Evolutionary conservation across 768 basidiomycete genomes (phyloP), one percentile per base, ranked within the genome.

Genomic region (Steccherinum ochraceum): DNA sequence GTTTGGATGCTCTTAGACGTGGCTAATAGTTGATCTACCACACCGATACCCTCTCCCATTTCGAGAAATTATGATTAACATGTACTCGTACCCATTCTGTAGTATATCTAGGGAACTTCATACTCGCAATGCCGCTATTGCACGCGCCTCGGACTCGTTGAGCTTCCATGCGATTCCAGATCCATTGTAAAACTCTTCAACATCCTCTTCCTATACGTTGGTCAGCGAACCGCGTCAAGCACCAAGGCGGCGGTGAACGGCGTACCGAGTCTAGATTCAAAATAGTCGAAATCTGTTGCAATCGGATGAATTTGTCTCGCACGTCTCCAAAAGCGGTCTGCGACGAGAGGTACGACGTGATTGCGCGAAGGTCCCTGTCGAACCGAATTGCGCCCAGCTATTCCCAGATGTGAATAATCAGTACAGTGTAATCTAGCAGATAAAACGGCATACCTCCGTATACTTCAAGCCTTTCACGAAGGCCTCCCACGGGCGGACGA

Each of bases 401-500:
- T 49, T 19, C 2, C 49, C 18, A 26, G n/a, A 24, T 46, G 12
- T 39, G 23, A 46, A 53, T 49, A 55, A 46, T 19, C 4, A n/a
- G n/a, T n/a, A 27, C 27, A 12, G 44, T 13, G 11, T 41, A 18
- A n/a, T 39, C 35, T 11, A 39, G 35, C 11, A 11, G 21, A 25
- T n/a, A 42, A 40, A 2, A 24, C 12, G 52, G 58, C 79, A 23
- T 58, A 87, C 93, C 77, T 98, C 95, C 11, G 89, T 89, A 64
- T 89, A 97, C 67, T 79, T 86, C 61, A 95, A 75, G 0, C 80
- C 76, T 58, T 84, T 74, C 19, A 93, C 73, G 58, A 84, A 80
- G 65, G 90, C 95, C 69, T 99, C 96, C 93, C 93, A 97, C 41
- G 93, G 94, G 44, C 90, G 77, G n/a, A 96, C 81, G 18, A 98